Evolutionary conservation across 805 yeast genomes (phyloP).

Genomic region (Kluyveromyces aestuarii): DNA sequence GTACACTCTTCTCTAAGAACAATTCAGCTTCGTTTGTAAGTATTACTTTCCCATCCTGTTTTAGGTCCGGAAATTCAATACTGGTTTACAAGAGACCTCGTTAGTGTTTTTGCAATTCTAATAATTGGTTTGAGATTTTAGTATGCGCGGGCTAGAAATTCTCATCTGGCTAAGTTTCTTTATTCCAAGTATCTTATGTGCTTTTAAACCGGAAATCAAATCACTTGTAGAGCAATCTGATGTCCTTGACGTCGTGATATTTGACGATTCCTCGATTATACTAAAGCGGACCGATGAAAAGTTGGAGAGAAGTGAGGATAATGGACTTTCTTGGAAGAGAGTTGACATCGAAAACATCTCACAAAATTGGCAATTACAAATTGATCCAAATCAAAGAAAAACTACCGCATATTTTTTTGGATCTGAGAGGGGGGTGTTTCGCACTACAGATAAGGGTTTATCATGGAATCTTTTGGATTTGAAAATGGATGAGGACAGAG

Average conservation of each 20-base stretch:
- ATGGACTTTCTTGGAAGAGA: slow-evolving; percentile 41
- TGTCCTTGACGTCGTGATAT: slow-evolving; percentile 9
- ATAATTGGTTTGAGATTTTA: not conserved
- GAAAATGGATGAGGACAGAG: not conserved
- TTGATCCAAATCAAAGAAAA: not conserved
- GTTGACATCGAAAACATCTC: slow-evolving; percentile 3
- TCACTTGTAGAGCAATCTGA: not conserved
- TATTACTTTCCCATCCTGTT: no score
- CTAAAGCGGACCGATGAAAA: slow-evolving; percentile 23
- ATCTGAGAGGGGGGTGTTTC: slow-evolving; percentile 5
- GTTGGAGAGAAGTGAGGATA: slow-evolving; percentile 35
- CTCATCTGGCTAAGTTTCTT: not conserved
- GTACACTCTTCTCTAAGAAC: no score
- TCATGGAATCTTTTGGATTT: slow-evolving; percentile 12
- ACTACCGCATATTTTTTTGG: not conserved
- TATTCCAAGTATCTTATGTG: not conserved
- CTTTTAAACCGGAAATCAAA: not conserved
- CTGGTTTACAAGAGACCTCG: not conserved
- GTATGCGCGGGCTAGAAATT: not conserved
- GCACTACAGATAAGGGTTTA: slow-evolving; percentile 24
- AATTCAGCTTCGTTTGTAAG: no score
- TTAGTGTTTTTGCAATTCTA: no score
- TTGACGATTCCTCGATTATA: slow-evolving; percentile 47
- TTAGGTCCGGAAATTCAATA: no score
- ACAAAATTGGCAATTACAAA: not conserved